Percentiles rank a stretch among this genome's conserved stretches.
These are phyloP conservation scores for Pseudopithomyces maydicus DNA, from an alignment of 2,329 filamentous ascomycete genomes.

Conservation along the genomic window DNA sequence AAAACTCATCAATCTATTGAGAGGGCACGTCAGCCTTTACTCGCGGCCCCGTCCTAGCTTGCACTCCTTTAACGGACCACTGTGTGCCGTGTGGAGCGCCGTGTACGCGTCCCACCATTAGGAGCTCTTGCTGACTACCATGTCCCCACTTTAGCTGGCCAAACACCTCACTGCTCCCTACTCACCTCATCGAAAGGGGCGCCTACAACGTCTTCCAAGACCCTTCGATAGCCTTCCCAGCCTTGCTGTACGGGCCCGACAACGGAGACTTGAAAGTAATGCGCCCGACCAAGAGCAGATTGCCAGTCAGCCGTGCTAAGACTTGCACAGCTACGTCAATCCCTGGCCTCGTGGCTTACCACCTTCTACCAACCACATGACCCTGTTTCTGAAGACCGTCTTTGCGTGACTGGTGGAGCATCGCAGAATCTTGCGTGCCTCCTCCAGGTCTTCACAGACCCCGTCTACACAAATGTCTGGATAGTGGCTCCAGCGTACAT, in stretches of 20 bases:
- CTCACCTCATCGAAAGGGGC: slow-evolving; percentile 64
- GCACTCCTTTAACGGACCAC: background rate
- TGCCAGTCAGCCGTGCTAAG: background rate
- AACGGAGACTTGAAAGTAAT: slow-evolving; percentile 57
- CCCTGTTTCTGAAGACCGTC: slow-evolving; percentile 60
- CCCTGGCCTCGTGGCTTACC: slow-evolving; percentile 73
- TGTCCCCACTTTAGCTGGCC: slow-evolving; percentile 73
- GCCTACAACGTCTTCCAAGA: slow-evolving; percentile 66
- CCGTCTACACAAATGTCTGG: slow-evolving; percentile 78
- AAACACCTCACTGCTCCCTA: slow-evolving; percentile 67
- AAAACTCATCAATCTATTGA: slow-evolving; percentile 43
- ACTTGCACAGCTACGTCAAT: slow-evolving; percentile 58
- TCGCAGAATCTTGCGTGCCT: slow-evolving; percentile 81
- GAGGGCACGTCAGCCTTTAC: slow-evolving; percentile 36
- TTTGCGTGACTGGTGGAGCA: slow-evolving; percentile 84
- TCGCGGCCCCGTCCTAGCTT: slow-evolving; percentile 9
- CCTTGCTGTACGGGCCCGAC: slow-evolving; percentile 81
- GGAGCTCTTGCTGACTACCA: slow-evolving; percentile 22
- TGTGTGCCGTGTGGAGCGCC: background rate
- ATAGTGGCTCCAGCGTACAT: slow-evolving; percentile 83
- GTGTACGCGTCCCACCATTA: slow-evolving; percentile 3
- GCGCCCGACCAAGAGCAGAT: slow-evolving; percentile 3
- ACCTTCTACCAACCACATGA: slow-evolving; percentile 60
- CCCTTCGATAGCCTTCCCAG: slow-evolving; percentile 62
- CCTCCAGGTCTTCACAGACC: slow-evolving; percentile 80